A percentile compares a stretch with the other conserved stretches of the same genome.
phyloP scores from a whole-genome alignment of 495 filamentous ascomycete species.

The Hypoxylon lenormandii region DNA sequence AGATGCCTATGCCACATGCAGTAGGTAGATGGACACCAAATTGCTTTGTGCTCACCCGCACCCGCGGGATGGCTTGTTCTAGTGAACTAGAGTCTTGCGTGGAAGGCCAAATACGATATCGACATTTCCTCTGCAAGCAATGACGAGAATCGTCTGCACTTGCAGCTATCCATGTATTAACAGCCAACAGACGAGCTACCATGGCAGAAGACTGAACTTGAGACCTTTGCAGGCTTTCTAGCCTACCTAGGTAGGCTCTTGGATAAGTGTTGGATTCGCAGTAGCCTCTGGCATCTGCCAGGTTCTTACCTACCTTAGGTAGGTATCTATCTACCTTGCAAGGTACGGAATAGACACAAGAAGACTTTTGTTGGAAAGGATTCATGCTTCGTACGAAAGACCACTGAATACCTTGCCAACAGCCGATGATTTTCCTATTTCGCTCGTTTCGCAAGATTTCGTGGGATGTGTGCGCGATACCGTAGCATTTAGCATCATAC shows the following conservation, averaged over 20 bases:
- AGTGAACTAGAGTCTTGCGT: slow-evolving; percentile 36
- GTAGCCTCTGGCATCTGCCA: slow-evolving; percentile 16
- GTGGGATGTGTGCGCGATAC: slow-evolving; percentile 27
- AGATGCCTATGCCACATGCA: slow-evolving; percentile 13
- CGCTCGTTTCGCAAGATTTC: slow-evolving; percentile 8
- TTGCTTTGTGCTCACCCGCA: slow-evolving; percentile 8
- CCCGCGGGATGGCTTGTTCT: slow-evolving; percentile 4
- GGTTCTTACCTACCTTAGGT: slow-evolving; percentile 2
- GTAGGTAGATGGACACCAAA: slow-evolving; percentile 17
- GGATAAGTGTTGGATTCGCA: slow-evolving; percentile 8
- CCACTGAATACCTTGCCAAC: slow-evolving; percentile 27
- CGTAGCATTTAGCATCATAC: slow-evolving; percentile 27
- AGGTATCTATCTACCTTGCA: slow-evolving; percentile 7
- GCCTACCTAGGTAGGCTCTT: slow-evolving; percentile 5
- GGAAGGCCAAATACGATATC: slow-evolving; percentile 21
- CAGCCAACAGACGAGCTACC: slow-evolving; percentile 6
- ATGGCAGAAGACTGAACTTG: slow-evolving; percentile 8
- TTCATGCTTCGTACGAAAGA: slow-evolving; percentile 17
- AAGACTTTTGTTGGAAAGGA: slow-evolving; percentile 25
- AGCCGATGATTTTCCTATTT: slow-evolving; percentile 19
- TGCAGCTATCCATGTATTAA: slow-evolving; percentile 32
- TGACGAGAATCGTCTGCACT: slow-evolving; percentile 12
- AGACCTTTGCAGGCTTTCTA: slow-evolving; percentile 12
- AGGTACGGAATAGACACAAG: slow-evolving; percentile 24
- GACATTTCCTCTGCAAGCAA: slow-evolving; percentile 30